Evolutionary conservation across 2,329 filamentous ascomycete species (phyloP), one percentile per base, ranked within the genome.

Genomic region (Graphilbum fragrans): DNA sequence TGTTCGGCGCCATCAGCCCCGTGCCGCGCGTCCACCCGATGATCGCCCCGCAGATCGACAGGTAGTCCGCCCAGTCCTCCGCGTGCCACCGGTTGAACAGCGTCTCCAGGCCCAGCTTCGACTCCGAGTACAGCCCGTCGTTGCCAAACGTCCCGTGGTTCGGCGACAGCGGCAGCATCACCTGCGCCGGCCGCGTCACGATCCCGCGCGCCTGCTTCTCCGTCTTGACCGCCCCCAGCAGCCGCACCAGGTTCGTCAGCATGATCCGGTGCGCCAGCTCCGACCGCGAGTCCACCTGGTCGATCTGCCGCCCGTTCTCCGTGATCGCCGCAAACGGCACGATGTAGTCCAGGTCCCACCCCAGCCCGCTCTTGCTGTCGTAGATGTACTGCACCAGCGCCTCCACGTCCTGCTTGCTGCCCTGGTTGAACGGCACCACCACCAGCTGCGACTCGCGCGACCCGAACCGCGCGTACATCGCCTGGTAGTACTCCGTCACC

Each of bases 1-100:
- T 58, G 46, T 67, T 67, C 29, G 47, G 56, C 2, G 47, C 52
- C 65, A 67, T 69, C 53, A 98, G 78, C 58, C 92, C 92, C 48
- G 92, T 98, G 50, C 90, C 92, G 66, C 92, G 90, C 52, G 92
- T 98, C 92, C 92, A 98, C 48, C 92, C 92, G 58, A 98, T 98
- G 62, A 96, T 86, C 48, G 90, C 90, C 69, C 92, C 92, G 54
- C 92, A 98, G 53, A 98, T 92, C 46, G 90, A 96, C 54, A 98
- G 86, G 69, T 93, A 98, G 66, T 90, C 90, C 50, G 79, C 82
- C 92, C 92, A 98, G 67, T 78, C 88, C 67, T 98, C 92, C 0
- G 92, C 94, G 64, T 94, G 83, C 92, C 92, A 98, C 52, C 92
- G 78, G 68, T 94, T 95, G 77, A 98, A 96, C 31, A 98, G 76